These are phyloP conservation scores for Tympanopsis confertula DNA, from an alignment of 2,329 filamentous ascomycete genomes.

Conservation along the genomic window DNA sequence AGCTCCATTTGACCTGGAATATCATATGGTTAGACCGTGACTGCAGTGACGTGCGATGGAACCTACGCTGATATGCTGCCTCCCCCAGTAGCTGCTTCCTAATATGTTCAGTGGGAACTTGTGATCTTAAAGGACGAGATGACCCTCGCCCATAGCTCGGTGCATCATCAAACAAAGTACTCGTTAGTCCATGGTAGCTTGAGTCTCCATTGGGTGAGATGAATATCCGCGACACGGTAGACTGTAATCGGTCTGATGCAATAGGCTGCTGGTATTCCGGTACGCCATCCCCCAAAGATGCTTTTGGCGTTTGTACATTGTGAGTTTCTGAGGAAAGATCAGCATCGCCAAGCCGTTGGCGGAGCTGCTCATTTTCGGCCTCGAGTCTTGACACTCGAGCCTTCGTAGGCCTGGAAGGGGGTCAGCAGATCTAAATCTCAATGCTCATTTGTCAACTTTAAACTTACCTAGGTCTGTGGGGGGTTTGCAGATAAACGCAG, in stretches of 20 bases:
- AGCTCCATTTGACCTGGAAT: slow-evolving; percentile 22
- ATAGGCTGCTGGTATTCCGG: background rate
- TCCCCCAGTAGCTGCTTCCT: slow-evolving; percentile 20
- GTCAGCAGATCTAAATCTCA: slow-evolving; percentile 13
- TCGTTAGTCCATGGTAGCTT: slow-evolving; percentile 36
- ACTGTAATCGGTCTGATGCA: slow-evolving; percentile 3
- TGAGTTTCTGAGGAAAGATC: too few species aligned
- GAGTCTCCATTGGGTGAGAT: slow-evolving; percentile 26
- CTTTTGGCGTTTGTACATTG: background rate
- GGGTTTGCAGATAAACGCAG: slow-evolving; percentile 24
- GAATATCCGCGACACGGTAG: slow-evolving; percentile 20
- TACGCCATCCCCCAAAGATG: background rate
- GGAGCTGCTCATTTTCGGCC: background rate
- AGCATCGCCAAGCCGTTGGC: background rate
- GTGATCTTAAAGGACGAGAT: slow-evolving; percentile 4
- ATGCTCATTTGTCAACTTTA: slow-evolving; percentile 4
- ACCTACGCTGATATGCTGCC: slow-evolving; percentile 22
- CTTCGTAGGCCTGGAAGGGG: background rate
- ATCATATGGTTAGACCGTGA: background rate
- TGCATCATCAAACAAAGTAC: slow-evolving; percentile 31
- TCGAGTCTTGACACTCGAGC: background rate
- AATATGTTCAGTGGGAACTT: slow-evolving; percentile 6
- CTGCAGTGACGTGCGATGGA: background rate
- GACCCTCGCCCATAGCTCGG: slow-evolving; percentile 6
- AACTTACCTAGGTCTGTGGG: slow-evolving; percentile 14